Evolutionary conservation across 345 rosid genomes (phyloP), one percentile per base, ranked within the genome.

Genomic region (Excoecaria cochinchinensis): DNA sequence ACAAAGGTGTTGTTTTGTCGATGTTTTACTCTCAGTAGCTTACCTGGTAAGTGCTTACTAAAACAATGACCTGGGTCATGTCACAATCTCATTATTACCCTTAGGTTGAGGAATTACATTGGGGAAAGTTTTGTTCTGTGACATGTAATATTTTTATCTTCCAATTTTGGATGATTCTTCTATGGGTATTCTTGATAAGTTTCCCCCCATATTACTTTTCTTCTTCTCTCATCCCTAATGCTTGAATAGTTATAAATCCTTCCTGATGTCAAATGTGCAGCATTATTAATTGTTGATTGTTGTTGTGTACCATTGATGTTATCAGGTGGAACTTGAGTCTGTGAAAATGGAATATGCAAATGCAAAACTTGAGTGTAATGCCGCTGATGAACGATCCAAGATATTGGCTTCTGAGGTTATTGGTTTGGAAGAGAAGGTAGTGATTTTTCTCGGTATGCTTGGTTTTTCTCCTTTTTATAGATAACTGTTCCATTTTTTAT

Each of bases 371-470:
- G 98, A 96, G 79, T 92, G 97, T 74, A 86, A 73, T 79, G 99
- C 97, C 60, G 92, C 97, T 75, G 97, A 96, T 83, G 98, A 92
- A 79, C 91, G 98, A 25, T 91, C 97, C 51, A 91, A 88, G 57
- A 85, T 96, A 80, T 83, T 93, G 83, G 98, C 99, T 78, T 87
- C 98, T 67, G 99, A 96, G 87, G 99, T 93, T 75, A 93, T 96
- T 56, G 89, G 94, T 74, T 90, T 96, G 86, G 99, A 96, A 87
- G 99, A 96, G 86, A 96, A 96, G 98, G 99, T 95, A 86, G 38
- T 56, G 24, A 11, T 21, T 57, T 72, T 50, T n/a, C 47, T 68
- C 22, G 38, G 39, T 9, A 61, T 67, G n/a, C 75, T 55, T 15
- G 38, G 44, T 70, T 40, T 22, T 40, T 31, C 21, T 58, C 65